phyloP scores from a whole-genome alignment of 2,329 filamentous ascomycete genomes.

The Sclerotinia nivalis region DNA sequence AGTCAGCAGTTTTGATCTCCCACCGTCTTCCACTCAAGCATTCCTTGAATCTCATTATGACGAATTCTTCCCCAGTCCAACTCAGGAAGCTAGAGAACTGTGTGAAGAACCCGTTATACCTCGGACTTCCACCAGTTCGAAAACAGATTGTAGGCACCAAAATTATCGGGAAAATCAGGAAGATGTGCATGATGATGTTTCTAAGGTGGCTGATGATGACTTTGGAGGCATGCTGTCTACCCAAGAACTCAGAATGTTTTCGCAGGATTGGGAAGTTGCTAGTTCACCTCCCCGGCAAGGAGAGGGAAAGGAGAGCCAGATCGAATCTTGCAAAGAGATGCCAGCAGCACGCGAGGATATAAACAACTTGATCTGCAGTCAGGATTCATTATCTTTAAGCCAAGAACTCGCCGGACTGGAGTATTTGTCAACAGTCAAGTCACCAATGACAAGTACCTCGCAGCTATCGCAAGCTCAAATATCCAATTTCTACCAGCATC shows the following conservation, averaged over 20 bases:
- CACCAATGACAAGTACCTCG: neutral
- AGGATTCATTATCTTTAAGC: neutral
- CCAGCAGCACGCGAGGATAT: neutral
- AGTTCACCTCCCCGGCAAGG: neutral
- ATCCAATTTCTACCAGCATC: neutral
- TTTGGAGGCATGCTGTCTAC: slow-evolving; percentile 39
- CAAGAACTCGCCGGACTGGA: neutral
- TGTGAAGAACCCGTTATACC: slow-evolving; percentile 42
- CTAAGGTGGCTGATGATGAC: slow-evolving; percentile 10
- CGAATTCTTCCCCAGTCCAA: slow-evolving; percentile 57
- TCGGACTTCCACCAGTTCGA: neutral
- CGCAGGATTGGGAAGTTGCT: slow-evolving; percentile 49
- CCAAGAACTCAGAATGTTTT: slow-evolving; percentile 51
- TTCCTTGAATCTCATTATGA: slow-evolving; percentile 53
- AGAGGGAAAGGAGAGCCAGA: neutral
- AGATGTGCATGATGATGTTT: neutral
- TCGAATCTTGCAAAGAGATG: neutral
- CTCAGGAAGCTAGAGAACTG: slow-evolving; percentile 57
- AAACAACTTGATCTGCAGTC: neutral
- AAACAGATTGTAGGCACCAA: neutral
- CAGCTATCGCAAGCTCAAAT: neutral
- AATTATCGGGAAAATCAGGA: neutral
- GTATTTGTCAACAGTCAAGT: neutral
- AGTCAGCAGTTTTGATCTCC: slow-evolving; percentile 23
- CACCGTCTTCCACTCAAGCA: slow-evolving; percentile 51